A percentile compares a stretch with the other conserved stretches of the same genome.
Conservation (phyloP, 345 rosid species). For the Sonneratia alba region DNA sequence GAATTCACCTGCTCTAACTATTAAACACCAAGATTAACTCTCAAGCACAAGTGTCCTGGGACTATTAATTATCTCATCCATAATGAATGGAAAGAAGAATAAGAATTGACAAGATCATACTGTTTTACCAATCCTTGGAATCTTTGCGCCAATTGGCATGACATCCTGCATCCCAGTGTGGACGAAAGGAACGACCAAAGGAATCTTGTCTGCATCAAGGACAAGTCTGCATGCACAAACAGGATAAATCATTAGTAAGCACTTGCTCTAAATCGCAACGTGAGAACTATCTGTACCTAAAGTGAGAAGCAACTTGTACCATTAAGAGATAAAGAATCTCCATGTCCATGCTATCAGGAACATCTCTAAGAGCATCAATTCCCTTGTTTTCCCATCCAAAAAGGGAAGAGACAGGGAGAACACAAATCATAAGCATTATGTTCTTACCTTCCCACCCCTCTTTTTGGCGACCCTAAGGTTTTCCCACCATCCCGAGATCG, state of each 20-base stretch:
- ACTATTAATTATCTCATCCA: background rate
- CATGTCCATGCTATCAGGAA: background rate
- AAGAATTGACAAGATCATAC: slow-evolving; percentile 26
- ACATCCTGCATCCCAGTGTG: slow-evolving; percentile 94
- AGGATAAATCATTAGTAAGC: background rate
- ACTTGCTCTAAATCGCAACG: background rate
- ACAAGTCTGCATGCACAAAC: slow-evolving; percentile 41
- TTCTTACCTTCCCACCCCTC: slow-evolving; percentile 89
- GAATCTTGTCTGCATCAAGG: slow-evolving; percentile 72
- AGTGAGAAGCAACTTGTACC: background rate
- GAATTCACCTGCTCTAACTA: background rate
- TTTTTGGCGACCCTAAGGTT: slow-evolving; percentile 69
- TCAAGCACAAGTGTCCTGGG: background rate
- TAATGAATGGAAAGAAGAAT: slow-evolving; percentile 1
- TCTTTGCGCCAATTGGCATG: slow-evolving; percentile 84
- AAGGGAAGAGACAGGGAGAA: background rate
- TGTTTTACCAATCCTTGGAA: slow-evolving; percentile 85
- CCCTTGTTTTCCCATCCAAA: background rate
- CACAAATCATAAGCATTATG: background rate
- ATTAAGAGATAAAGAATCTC: background rate
- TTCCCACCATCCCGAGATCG: slow-evolving; percentile 93
- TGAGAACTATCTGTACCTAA: background rate
- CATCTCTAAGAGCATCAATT: background rate
- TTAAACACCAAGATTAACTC: background rate
- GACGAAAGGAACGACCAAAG: slow-evolving; percentile 86